Conservation (phyloP, 768 basidiomycete genomes). For the Boletus patriciae region DNA sequence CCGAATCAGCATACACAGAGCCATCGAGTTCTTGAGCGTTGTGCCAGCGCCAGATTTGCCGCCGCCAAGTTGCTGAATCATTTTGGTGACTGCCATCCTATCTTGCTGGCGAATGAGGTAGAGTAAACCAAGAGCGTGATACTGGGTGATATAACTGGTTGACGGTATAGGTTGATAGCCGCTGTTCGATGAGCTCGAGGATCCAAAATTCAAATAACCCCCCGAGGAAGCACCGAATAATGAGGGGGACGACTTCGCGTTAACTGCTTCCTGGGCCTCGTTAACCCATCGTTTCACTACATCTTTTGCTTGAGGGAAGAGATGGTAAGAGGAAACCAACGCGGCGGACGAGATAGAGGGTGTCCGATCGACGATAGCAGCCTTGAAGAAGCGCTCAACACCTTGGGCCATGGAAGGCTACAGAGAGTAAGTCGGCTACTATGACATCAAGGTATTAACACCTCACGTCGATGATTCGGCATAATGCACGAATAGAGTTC, state of each 20-base stretch:
- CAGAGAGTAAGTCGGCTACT: conserved; percentile 1
- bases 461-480: conserved; percentile 94
- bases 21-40: conserved; percentile 92
- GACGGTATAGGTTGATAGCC: conserved; percentile 80
- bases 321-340: conserved; percentile 94
- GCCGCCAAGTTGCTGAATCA: conserved; percentile 96
- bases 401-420: conserved; percentile 99
- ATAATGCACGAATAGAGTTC: conserved; percentile 94
- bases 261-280: conserved; percentile 95
- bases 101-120: conserved; percentile 97
- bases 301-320: conserved; percentile 90
- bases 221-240: conserved; percentile 60
- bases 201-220: conserved; percentile 74
- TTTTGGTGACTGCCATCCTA: conserved; percentile 98
- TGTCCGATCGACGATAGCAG: conserved; percentile 96
- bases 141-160: conserved; percentile 93
- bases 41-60: conserved; percentile 83
- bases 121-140: conserved; percentile 91
- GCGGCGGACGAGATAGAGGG: conserved; percentile 95
- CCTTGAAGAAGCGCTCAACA: conserved; percentile 98
- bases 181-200: conserved; percentile 49
- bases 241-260: conserved; percentile 73
- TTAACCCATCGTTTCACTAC: conserved; percentile 99
- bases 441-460: conserved; percentile 37
- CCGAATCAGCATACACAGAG: conserved; percentile 96